Evolutionary conservation across 1,284 basidiomycete genomes (phyloP).

Genomic region (Dichomitus squalens): DNA sequence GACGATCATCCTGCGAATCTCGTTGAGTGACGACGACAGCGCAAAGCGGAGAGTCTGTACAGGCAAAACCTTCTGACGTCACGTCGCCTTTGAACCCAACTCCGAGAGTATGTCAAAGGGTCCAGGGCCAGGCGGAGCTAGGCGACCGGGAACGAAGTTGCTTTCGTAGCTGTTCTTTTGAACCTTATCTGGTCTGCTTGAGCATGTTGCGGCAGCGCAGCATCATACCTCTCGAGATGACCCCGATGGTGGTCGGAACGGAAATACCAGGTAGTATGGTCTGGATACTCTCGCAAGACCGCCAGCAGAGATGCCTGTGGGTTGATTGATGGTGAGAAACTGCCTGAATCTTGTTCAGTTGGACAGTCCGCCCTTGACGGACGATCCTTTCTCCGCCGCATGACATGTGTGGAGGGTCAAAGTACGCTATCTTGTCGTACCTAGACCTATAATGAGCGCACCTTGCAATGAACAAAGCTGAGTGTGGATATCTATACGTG

Average conservation of each 20-base stretch:
- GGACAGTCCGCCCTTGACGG: neutral
- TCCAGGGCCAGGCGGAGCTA: slow-evolving; percentile 4
- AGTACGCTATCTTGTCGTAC: too few species aligned
- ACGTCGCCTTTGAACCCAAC: neutral
- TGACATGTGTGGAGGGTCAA: too few species aligned
- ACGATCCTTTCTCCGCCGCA: neutral
- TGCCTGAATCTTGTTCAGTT: neutral
- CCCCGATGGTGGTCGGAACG: slow-evolving; percentile 2
- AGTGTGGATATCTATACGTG: too few species aligned
- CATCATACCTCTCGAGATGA: neutral
- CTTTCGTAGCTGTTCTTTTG: neutral
- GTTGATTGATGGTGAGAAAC: neutral
- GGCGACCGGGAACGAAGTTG: neutral
- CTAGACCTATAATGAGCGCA: too few species aligned
- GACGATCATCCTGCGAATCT: slow-evolving; percentile 3
- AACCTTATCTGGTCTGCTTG: neutral
- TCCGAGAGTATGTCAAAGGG: slow-evolving; percentile 12
- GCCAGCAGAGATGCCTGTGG: neutral
- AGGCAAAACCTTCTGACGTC: slow-evolving; percentile 13
- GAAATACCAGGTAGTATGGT: slow-evolving; percentile 4
- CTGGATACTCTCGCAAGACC: neutral
- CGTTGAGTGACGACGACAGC: slow-evolving; percentile 11
- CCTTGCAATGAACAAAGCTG: too few species aligned
- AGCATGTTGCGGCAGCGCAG: neutral
- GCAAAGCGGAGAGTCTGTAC: neutral